Percentiles rank a stretch among this genome's conserved stretches.
Evolutionary conservation across 352 stramenopile genomes (phyloP).

Genomic region (Pythium aphanidermatum): DNA sequence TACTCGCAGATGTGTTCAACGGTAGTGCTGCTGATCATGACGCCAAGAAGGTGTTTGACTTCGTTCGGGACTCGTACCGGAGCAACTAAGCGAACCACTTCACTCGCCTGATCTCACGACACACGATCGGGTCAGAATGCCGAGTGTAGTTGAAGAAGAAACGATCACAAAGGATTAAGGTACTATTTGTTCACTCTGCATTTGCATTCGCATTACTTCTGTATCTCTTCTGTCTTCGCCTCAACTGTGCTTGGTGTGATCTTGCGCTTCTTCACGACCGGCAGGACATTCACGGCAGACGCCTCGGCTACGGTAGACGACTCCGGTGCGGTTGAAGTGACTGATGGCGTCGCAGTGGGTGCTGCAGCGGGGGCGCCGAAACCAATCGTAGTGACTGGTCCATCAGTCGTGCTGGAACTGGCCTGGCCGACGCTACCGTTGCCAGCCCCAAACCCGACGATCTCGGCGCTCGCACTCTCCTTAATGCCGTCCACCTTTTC

Average conservation of each 20-base stretch:
- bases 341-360: conserved; percentile 6
- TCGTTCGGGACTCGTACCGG: conserved; percentile 63
- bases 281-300: conserved; percentile 55
- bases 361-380: conserved; percentile 34
- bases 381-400: conserved; percentile 56
- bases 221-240: conserved; percentile 2
- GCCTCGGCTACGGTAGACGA: neutral
- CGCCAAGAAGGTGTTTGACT: conserved; percentile 68
- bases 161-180: too few relatives aligned
- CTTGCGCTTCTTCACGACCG: conserved; percentile 67
- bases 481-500: conserved; percentile 81
- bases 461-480: conserved; percentile 30
- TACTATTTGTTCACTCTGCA: too few relatives aligned
- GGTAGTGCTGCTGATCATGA: conserved; percentile 50
- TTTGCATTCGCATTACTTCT: too few relatives aligned
- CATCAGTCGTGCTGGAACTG: conserved; percentile 11
- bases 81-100: conserved; percentile 14
- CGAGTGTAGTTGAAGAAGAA: too few relatives aligned
- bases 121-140: too few relatives aligned
- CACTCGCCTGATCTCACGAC: neutral
- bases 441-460: conserved; percentile 1
- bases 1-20: conserved; percentile 52
- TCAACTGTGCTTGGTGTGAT: conserved; percentile 22
- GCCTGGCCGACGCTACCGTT: conserved; percentile 6
- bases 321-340: neutral